A percentile compares a stretch with the other conserved stretches of the same genome.
These are phyloP conservation scores for Ceratocystis ficicola DNA, from an alignment of 2,329 filamentous ascomycete species.

Conservation along the genomic window DNA sequence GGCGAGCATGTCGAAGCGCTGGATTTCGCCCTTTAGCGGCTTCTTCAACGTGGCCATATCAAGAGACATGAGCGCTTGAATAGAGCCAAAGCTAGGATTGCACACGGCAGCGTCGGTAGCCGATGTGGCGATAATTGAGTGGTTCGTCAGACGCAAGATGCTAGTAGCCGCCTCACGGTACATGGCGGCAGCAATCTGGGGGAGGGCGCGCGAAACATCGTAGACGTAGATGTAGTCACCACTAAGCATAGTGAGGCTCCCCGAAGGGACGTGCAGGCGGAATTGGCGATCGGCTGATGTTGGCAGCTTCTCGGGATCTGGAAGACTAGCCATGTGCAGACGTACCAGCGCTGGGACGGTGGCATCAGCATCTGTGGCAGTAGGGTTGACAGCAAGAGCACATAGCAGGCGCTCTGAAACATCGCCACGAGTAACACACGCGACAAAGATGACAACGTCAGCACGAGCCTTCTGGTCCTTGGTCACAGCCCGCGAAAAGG, in stretches of 20 bases:
- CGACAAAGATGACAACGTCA: constrained; percentile 41
- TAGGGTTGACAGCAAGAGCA: constrained; percentile 27
- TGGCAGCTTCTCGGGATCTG: constrained; percentile 23
- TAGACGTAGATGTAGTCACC: constrained; percentile 46
- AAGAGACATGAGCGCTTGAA: constrained; percentile 40
- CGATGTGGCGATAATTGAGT: constrained; percentile 52
- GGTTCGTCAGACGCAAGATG: constrained; percentile 54
- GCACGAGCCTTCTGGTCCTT: constrained; percentile 29
- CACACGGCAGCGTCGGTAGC: constrained; percentile 47
- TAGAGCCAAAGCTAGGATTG: constrained; percentile 55
- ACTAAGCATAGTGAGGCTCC: constrained; percentile 49
- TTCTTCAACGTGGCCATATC: constrained; percentile 33
- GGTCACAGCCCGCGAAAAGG: constrained; percentile 19
- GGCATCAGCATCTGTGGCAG: constrained; percentile 23
- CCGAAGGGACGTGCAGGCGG: constrained; percentile 50
- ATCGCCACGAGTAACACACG: constrained; percentile 23
- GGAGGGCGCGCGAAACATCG: constrained; percentile 50
- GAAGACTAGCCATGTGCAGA: constrained; percentile 33
- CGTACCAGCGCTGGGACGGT: constrained; percentile 27
- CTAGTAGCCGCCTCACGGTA: constrained; percentile 42
- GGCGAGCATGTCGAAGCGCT: constrained; percentile 38
- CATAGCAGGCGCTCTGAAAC: constrained; percentile 28
- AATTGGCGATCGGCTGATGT: constrained; percentile 29
- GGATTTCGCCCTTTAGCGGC: constrained; percentile 28
- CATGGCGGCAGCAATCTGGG: constrained; percentile 46